phyloP scores from a whole-genome alignment of 2,329 filamentous ascomycete species.

The Alternaria ventricosa region DNA sequence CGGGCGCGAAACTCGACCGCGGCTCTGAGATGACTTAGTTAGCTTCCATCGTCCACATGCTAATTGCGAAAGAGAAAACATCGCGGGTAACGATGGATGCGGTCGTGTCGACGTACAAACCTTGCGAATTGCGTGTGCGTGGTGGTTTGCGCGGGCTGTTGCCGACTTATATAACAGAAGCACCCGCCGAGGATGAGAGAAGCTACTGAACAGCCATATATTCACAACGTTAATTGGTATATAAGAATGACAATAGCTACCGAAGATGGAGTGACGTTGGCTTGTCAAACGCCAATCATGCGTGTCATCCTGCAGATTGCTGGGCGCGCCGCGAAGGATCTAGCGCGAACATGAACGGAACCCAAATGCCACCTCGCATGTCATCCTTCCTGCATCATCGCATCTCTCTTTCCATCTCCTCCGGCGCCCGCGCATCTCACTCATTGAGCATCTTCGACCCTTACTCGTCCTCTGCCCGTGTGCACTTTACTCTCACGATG shows the following conservation, averaged over 20 bases:
- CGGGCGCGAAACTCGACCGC: no score
- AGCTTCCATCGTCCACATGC: rapidly evolving
- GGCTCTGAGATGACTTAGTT: neutral
- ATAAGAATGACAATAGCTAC: neutral
- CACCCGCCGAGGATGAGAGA: rapidly evolving
- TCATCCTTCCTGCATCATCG: neutral
- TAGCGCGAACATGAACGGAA: slow-evolving; percentile 4
- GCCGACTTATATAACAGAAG: neutral
- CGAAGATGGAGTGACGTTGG: neutral
- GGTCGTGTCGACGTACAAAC: neutral
- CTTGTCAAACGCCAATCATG: neutral
- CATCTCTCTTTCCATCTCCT: neutral
- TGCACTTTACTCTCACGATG: neutral
- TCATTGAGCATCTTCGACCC: neutral
- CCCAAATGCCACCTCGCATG: neutral
- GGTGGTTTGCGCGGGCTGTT: neutral
- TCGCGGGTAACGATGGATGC: neutral
- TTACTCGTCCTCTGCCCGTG: neutral
- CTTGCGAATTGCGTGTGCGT: neutral
- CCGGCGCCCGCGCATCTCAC: neutral
- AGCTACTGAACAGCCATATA: rapidly evolving
- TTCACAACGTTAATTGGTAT: neutral
- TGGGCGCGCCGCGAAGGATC: neutral
- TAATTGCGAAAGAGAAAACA: neutral
- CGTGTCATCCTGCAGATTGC: neutral